Conservation (phyloP, 805 yeast genomes). For the Zygoascus biomembranicola region DNA sequence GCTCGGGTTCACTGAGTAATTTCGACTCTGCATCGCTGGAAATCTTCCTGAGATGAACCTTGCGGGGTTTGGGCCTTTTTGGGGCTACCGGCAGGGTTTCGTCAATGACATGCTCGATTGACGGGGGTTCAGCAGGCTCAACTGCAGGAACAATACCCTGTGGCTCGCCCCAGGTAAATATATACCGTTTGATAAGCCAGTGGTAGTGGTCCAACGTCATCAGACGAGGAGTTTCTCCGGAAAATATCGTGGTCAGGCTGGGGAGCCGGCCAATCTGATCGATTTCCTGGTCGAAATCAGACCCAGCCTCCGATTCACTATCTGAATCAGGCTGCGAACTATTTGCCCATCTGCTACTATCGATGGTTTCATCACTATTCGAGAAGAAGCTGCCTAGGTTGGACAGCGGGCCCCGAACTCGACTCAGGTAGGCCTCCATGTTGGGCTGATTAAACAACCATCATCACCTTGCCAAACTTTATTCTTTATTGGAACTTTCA, state of each 20-base stretch:
- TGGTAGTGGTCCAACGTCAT: conserved; percentile 17
- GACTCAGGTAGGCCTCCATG: not conserved
- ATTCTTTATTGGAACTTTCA: not conserved
- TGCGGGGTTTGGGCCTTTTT: not conserved
- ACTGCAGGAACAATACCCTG: conserved; percentile 44
- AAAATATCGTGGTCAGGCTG: conserved; percentile 8
- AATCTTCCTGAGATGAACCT: conserved; percentile 1
- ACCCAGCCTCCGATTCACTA: conserved; percentile 26
- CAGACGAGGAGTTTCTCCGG: conserved; percentile 8
- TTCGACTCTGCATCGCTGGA: not conserved
- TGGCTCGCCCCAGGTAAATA: conserved; percentile 40
- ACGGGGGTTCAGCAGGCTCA: conserved; percentile 40
- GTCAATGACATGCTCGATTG: conserved; percentile 37
- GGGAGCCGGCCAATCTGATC: conserved; percentile 17
- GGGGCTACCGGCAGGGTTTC: conserved; percentile 19
- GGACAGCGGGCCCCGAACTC: not conserved
- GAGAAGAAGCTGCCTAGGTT: not conserved
- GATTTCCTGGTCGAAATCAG: conserved; percentile 30
- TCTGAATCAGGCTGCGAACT: conserved; percentile 16
- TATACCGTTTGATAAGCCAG: conserved; percentile 17
- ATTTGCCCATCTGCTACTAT: not conserved
- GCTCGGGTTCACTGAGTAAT: conserved; percentile 7
- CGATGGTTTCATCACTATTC: not conserved
- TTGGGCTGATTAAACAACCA: too few species aligned
- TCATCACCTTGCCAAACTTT: not conserved